Evolutionary conservation across 768 basidiomycete genomes (phyloP), one percentile per base, ranked within the genome.

Genomic region (Mycena crocata): DNA sequence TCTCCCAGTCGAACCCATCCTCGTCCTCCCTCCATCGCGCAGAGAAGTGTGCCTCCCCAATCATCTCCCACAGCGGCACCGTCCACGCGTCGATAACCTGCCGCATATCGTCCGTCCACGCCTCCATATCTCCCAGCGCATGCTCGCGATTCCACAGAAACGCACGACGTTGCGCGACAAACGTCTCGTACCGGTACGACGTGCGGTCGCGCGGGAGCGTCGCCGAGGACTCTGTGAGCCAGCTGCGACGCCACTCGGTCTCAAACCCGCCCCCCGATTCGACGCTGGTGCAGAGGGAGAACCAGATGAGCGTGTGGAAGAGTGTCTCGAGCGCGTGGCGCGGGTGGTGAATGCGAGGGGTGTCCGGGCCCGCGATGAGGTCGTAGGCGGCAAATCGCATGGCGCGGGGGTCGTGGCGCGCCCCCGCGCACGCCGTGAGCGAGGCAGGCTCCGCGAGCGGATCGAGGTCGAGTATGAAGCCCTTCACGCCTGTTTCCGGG

Each of bases 261-360:
- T n/a, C n/a, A n/a, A n/a, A n/a, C n/a, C n/a, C n/a, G n/a, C n/a
- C n/a, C n/a, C n/a, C n/a, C n/a, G n/a, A n/a, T n/a, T n/a, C n/a
- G n/a, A n/a, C n/a, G n/a, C n/a, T n/a, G 46, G 45, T 49, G 58
- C 23, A 24, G 9, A 45, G 2, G 34, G 10, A 35, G 26, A 52
- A 42, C 61, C 51, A 62, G 28, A 62, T 32, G 51, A 62, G 59
- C 10, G 21, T 7, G 52, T 56, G 32, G 42, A 54, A 62, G 44
- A 54, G 61, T 39, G 59, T 30, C 39, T 61, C 59, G 28, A 61
- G 37, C 35, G 37, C 48, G 48, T 61, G 59, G 30, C 59, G 59
- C n/a, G 46, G 46, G 45, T 35, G 12, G 24, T 19, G 34, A 15
- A 30, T 32, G 30, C 7, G 17, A 15, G 40, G 19, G 2, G 9